These are phyloP conservation scores for Aspergillus fumigatiaffinis DNA, from an alignment of 2,329 filamentous ascomycete species.

Conservation along the genomic window DNA sequence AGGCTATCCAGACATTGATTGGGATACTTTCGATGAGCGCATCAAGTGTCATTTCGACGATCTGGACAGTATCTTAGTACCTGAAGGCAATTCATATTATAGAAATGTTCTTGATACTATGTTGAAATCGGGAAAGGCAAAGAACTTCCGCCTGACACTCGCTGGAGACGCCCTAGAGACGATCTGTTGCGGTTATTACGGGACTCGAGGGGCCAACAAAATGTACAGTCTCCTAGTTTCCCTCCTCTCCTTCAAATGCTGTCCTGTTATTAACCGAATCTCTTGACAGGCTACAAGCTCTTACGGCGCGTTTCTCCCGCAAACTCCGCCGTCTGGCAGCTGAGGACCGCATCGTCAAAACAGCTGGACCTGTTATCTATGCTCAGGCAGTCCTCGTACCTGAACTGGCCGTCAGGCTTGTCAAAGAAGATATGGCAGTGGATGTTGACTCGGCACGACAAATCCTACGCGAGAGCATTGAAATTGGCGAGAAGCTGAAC, in stretches of 20 bases:
- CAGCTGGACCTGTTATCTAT: constrained; percentile 63
- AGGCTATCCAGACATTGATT: constrained; percentile 69
- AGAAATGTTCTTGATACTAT: constrained; percentile 53
- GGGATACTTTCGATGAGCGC: constrained; percentile 58
- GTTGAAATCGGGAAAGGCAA: constrained; percentile 55
- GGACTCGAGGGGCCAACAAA: constrained; percentile 64
- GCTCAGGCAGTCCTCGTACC: constrained; percentile 74
- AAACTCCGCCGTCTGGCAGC: constrained; percentile 60
- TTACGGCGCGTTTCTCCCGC: constrained; percentile 58
- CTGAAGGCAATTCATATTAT: constrained; percentile 53
- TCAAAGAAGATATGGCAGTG: constrained; percentile 57
- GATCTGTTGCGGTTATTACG: constrained; percentile 78
- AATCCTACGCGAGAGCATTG: constrained; percentile 64
- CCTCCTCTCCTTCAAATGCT: constrained; percentile 1
- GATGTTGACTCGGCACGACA: constrained; percentile 44
- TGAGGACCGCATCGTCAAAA: constrained; percentile 62
- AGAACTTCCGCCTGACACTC: constrained; percentile 56
- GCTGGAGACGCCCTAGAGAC: constrained; percentile 45
- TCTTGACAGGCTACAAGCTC: constrained; percentile 47
- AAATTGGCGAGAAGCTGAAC: constrained; percentile 64
- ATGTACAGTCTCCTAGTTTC: constrained; percentile 53
- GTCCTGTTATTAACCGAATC: constrained; percentile 3
- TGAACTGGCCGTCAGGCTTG: constrained; percentile 56
- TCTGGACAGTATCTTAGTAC: constrained; percentile 59
- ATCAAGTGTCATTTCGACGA: constrained; percentile 54